Percentiles rank a stretch among this genome's conserved stretches.
Evolutionary conservation across 805 yeast genomes (phyloP).

Genomic region (Sungouiozyma ichnusensis): DNA sequence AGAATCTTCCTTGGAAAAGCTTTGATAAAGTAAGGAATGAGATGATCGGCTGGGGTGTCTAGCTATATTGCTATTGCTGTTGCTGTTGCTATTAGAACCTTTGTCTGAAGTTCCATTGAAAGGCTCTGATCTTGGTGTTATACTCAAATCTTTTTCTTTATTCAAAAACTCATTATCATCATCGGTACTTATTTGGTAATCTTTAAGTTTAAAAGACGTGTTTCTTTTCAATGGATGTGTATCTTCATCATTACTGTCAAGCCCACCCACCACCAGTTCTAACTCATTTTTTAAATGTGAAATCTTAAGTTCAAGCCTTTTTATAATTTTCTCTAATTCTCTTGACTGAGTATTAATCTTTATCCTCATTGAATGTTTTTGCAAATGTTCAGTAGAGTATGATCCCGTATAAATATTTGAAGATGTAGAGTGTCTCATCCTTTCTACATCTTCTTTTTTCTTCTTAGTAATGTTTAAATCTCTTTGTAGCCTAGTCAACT

Average conservation of each 20-base stretch:
- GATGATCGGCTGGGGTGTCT: background rate
- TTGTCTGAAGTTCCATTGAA: background rate
- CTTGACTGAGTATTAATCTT: slow-evolving; percentile 26
- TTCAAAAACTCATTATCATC: background rate
- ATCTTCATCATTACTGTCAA: background rate
- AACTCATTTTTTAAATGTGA: slow-evolving; percentile 16
- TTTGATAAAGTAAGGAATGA: background rate
- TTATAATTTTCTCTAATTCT: slow-evolving; percentile 23
- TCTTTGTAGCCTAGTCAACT: slow-evolving; percentile 16
- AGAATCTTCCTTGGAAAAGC: background rate
- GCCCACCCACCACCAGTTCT: slow-evolving; percentile 7
- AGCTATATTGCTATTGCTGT: background rate
- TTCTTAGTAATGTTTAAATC: slow-evolving; percentile 14
- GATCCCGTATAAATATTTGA: slow-evolving; percentile 26
- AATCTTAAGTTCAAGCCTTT: slow-evolving; percentile 20
- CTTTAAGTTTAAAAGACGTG: background rate
- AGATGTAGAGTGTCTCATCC: slow-evolving; percentile 18
- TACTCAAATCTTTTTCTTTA: background rate
- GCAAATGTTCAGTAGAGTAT: slow-evolving; percentile 29
- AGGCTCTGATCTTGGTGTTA: background rate
- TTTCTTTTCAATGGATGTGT: background rate
- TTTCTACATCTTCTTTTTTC: slow-evolving; percentile 20
- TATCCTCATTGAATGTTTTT: slow-evolving; percentile 27
- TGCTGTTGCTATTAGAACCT: background rate
- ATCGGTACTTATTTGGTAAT: background rate